These are phyloP conservation scores for Tolypocladium ophioglossoides DNA, from an alignment of 2,329 filamentous ascomycete genomes.

Conservation along the genomic window DNA sequence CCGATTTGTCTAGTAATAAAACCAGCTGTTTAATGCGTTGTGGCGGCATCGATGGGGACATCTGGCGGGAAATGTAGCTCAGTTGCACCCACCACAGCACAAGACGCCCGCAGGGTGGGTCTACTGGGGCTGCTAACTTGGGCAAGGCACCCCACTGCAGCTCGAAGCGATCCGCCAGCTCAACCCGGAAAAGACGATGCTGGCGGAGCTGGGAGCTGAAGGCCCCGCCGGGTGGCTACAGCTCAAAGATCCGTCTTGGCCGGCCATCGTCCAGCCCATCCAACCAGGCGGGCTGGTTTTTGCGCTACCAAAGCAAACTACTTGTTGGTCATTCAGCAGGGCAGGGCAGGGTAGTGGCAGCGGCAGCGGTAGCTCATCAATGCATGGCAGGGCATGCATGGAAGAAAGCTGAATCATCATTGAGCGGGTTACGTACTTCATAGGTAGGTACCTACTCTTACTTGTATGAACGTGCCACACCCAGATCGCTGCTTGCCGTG, in stretches of 20 bases:
- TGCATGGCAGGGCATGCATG: background rate
- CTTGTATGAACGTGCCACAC: background rate
- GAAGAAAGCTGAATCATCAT: background rate
- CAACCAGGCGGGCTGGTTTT: background rate
- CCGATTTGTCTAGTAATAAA: background rate
- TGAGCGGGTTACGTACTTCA: background rate
- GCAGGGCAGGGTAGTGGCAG: constrained; percentile 1
- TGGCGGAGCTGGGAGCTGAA: background rate
- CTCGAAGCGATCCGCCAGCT: background rate
- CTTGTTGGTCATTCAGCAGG: constrained; percentile 7
- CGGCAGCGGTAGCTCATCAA: background rate
- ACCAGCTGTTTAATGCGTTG: background rate
- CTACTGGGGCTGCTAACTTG: background rate
- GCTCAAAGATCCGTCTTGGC: background rate
- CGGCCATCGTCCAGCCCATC: background rate
- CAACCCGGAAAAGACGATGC: background rate
- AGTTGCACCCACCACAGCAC: background rate
- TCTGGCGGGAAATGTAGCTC: background rate
- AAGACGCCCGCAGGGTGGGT: background rate
- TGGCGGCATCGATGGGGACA: background rate
- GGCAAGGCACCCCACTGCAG: background rate
- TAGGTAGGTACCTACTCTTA: too few species aligned
- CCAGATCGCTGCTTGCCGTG: background rate
- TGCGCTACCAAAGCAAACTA: background rate
- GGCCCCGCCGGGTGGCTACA: background rate